Percentiles rank a stretch among this genome's conserved stretches.
These are phyloP conservation scores for Sarocladium oryzae DNA, from an alignment of 2,329 filamentous ascomycete genomes.

Conservation along the genomic window DNA sequence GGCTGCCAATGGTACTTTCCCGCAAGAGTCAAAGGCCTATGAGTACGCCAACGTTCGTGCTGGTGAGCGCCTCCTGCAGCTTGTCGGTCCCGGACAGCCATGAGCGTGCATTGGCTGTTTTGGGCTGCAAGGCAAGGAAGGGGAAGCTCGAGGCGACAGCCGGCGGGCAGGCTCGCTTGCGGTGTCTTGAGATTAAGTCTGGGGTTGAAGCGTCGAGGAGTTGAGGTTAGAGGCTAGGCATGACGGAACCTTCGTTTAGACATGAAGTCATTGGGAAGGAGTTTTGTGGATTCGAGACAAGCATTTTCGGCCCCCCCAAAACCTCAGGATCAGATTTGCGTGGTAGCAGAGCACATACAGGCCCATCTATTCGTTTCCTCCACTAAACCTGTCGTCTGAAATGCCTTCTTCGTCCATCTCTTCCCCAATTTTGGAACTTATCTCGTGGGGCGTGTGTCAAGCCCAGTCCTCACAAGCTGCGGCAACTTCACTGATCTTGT, in stretches of 20 bases:
- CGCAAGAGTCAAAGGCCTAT: constrained; percentile 64
- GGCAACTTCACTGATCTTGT: constrained; percentile 35
- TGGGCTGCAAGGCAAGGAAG: not conserved
- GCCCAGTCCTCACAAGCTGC: constrained; percentile 16
- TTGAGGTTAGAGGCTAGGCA: not conserved
- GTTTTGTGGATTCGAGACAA: constrained; percentile 7
- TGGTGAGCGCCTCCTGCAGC: constrained; percentile 52
- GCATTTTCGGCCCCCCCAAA: constrained; percentile 1
- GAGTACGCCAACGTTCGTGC: constrained; percentile 57
- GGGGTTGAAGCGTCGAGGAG: not conserved
- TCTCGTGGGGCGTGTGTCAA: not conserved
- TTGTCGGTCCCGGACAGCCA: constrained; percentile 27
- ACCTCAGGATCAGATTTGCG: not conserved
- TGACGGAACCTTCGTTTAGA: not conserved
- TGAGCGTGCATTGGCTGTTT: not conserved
- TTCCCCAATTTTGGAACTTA: not conserved
- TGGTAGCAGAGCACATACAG: not conserved
- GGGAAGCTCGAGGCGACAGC: not conserved
- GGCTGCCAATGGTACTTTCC: constrained; percentile 82
- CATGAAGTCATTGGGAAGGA: constrained; percentile 8
- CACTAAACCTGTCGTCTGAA: not conserved
- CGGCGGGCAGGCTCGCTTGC: constrained; percentile 7
- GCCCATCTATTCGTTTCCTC: not conserved
- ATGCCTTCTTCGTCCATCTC: not conserved
- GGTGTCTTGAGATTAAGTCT: not conserved